Evolutionary conservation across 2,329 filamentous ascomycete species (phyloP).

Genomic region (Nectriaceae sp.): DNA sequence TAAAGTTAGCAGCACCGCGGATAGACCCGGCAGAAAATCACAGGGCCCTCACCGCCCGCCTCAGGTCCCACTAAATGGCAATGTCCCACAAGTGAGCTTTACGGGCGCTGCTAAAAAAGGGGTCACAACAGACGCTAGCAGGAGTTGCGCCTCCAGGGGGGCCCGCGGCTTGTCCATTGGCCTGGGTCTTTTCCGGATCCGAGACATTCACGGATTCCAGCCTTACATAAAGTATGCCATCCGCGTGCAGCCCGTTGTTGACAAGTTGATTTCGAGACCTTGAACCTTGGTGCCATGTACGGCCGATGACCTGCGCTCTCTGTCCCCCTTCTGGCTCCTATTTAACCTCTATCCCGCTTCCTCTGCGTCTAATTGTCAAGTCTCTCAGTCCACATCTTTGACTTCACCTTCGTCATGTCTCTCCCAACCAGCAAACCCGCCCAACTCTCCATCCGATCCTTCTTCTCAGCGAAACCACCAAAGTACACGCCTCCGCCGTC

Average conservation of each 20-base stretch:
- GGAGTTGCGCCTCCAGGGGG: background rate
- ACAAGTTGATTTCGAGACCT: background rate
- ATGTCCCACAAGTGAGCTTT: too few relatives aligned
- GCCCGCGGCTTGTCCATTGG: too few relatives aligned
- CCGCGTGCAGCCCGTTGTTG: background rate
- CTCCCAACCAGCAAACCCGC: constrained; percentile 40
- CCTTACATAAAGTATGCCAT: background rate
- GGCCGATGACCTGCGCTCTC: background rate
- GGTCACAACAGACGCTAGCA: background rate
- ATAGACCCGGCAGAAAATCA: background rate
- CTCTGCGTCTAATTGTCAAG: background rate
- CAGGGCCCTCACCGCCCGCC: too few relatives aligned
- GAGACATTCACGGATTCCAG: background rate
- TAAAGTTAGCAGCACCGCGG: background rate
- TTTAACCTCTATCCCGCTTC: background rate
- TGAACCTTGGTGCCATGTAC: constrained; percentile 4
- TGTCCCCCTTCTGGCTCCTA: background rate
- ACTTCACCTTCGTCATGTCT: constrained; percentile 36
- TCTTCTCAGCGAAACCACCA: constrained; percentile 55
- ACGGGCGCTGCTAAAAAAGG: background rate
- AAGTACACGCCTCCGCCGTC: constrained; percentile 39
- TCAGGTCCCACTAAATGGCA: too few relatives aligned
- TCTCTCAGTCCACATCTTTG: background rate
- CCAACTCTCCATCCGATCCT: constrained; percentile 63
- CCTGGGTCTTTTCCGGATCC: too few relatives aligned